These are phyloP conservation scores for Cutaneotrichosporon cutaneum DNA, from an alignment of 1,284 basidiomycete genomes.

Conservation along the genomic window DNA sequence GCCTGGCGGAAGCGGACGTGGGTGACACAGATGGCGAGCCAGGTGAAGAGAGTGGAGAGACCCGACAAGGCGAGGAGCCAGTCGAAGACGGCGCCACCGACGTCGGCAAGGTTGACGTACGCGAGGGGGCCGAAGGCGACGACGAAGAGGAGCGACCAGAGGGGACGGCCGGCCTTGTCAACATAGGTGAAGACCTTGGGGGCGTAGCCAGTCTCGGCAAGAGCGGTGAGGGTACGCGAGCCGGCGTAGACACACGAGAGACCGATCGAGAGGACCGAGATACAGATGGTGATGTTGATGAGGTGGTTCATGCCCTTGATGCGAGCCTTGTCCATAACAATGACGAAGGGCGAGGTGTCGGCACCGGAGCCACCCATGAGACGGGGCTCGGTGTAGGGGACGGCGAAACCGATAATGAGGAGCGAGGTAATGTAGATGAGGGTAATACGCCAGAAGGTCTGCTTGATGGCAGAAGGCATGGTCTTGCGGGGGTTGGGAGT, in stretches of 20 bases:
- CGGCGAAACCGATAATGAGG: conserved; percentile 56
- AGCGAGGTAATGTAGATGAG: conserved; percentile 58
- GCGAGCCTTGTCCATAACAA: conserved; percentile 53
- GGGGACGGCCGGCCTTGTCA: conserved; percentile 58
- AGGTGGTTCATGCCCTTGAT: conserved; percentile 55
- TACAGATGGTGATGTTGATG: conserved; percentile 56
- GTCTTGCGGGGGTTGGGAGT: conserved; percentile 39
- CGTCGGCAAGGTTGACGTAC: conserved; percentile 51
- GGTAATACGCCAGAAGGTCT: conserved; percentile 60
- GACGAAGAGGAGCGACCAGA: conserved; percentile 53
- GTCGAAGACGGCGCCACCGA: conserved; percentile 40
- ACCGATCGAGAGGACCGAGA: conserved; percentile 50
- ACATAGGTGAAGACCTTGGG: conserved; percentile 55
- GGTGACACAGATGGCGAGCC: conserved; percentile 38
- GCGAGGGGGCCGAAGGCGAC: conserved; percentile 50
- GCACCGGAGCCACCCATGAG: conserved; percentile 51
- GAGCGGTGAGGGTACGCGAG: conserved; percentile 48
- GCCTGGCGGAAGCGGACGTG: conserved; percentile 54
- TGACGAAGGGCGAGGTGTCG: conserved; percentile 58
- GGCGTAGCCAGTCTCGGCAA: conserved; percentile 54
- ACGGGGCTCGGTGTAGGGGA: conserved; percentile 50
- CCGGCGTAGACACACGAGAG: conserved; percentile 51
- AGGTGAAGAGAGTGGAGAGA: conserved; percentile 59
- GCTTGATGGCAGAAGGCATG: conserved; percentile 25
- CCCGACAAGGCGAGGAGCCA: conserved; percentile 58